Conservation (phyloP, 139 green algal genomes). For the Ettlia oleoabundans region DNA sequence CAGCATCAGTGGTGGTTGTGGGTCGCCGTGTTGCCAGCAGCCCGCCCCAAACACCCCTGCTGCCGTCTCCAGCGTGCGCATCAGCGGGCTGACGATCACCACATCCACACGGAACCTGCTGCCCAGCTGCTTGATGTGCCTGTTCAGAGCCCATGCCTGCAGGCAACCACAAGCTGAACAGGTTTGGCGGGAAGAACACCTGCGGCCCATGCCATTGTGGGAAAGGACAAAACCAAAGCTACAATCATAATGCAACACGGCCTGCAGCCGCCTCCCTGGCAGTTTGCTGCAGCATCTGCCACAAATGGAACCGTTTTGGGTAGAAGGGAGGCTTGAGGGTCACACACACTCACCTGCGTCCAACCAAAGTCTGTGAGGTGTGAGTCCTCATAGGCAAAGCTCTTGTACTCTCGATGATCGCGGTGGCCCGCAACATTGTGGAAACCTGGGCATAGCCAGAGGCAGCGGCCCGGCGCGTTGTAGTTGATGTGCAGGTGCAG, state of each 20-base stretch:
- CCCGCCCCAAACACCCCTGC: constrained; percentile 48
- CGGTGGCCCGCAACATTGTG: constrained; percentile 65
- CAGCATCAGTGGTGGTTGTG: constrained; percentile 37
- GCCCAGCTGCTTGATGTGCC: constrained; percentile 27
- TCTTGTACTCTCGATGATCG: constrained; percentile 42
- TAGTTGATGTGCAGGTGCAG: too few species aligned
- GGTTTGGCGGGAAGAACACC: too few species aligned
- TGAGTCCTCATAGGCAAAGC: constrained; percentile 47
- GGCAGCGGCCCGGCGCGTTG: too few species aligned
- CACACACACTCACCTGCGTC: constrained; percentile 11
- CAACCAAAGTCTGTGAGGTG: constrained; percentile 63
- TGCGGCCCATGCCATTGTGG: too few species aligned
- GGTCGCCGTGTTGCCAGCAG: constrained; percentile 4
- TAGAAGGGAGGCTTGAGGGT: too few species aligned
- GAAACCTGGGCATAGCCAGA: constrained; percentile 46
- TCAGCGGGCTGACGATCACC: constrained; percentile 46
- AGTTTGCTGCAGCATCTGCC: neutral
- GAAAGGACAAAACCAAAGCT: too few species aligned
- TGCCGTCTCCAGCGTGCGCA: constrained; percentile 52
- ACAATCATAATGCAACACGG: too few species aligned
- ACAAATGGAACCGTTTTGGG: too few species aligned
- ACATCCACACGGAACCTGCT: constrained; percentile 39
- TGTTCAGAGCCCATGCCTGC: constrained; percentile 47
- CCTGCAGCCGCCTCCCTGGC: too few species aligned
- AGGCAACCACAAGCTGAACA: too few species aligned